phyloP scores from a whole-genome alignment of 1,284 basidiomycete species.

The Anthracocystis walkeri region DNA sequence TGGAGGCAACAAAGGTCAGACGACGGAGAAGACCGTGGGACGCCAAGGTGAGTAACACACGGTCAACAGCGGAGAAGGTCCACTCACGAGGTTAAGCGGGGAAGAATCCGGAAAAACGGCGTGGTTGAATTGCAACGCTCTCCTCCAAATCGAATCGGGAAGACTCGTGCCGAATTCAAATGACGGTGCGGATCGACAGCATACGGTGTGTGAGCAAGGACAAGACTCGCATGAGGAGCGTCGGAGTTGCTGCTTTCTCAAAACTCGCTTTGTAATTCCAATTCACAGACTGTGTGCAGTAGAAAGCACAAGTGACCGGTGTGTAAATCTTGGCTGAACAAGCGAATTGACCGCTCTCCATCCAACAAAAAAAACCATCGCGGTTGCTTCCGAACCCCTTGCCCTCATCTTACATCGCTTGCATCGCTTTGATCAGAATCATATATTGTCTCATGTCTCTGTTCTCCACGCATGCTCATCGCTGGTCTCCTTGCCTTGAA shows the following conservation, averaged over 20 bases:
- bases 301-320: neutral
- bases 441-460: neutral
- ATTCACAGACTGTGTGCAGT: neutral
- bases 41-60: no score
- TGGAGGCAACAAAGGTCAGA: conserved; percentile 2
- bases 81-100: conserved; percentile 2
- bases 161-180: no score
- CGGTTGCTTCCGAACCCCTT: conserved; percentile 7
- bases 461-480: neutral
- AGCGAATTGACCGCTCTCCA: conserved; percentile 5
- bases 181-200: no score
- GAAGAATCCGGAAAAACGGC: neutral
- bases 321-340: no score
- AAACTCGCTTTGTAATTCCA: neutral
- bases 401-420: neutral
- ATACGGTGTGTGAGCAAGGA: no score
- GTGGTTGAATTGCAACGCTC: no score
- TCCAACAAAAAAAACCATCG: neutral
- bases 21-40: conserved; percentile 17
- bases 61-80: no score
- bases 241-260: neutral
- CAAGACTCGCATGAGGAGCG: no score
- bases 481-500: neutral
- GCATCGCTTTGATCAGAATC: neutral
- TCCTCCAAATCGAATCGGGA: no score